Base-by-base conservation (phyloP, 179 eudicot species). In the Drosera spatulata region DNA sequence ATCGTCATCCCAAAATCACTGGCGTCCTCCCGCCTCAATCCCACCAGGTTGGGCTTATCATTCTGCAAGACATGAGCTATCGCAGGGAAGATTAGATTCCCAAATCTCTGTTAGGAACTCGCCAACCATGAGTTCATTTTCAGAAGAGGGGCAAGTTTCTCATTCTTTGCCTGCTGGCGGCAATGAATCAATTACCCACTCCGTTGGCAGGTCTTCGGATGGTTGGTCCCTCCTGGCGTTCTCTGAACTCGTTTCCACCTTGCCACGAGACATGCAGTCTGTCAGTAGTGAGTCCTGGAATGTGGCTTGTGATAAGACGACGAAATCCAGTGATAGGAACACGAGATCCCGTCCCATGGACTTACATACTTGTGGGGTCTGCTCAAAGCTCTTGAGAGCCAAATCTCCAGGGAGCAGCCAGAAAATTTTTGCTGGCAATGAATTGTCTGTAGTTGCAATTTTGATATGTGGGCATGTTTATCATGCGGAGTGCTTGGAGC, bases 161-260 rank as follows among this genome's bases (percentile, higher is more conserved):
- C 70, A 66, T 42, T 68, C 61, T 37, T 66, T 69, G 41, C 78
- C 86, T 15, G 73, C 77, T 62, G 79, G 80, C 75, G 74, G 82
- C 77, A 78, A 85, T 67, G 83, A 79, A 53, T 77, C 93, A 53
- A 82, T 75, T 59, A 65, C 83, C 55, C 83, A 77, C 41, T 89
- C 96, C 41, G 73, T 70, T 69, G 90, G 83, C 54, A 83, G 89
- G 53, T 88, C 95, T 52, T 91, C 89, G 10, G 91, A 85, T 73
- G 74, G 84, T 60, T 91, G 88, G 94, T 85, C 91, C 22, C 66
- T 84, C 7, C 82, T 88, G 42, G 74, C 80, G 50, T 80, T 81
- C 53, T 74, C 95, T 44, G 93, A 87, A 63, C 79, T 88, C 59
- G 71, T 78, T 75, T 78, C 82, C 22, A 61, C 81, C 58, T 82